Evolutionary conservation across 2,329 filamentous ascomycete genomes (phyloP).

Genomic region (Fusarium algeriense): DNA sequence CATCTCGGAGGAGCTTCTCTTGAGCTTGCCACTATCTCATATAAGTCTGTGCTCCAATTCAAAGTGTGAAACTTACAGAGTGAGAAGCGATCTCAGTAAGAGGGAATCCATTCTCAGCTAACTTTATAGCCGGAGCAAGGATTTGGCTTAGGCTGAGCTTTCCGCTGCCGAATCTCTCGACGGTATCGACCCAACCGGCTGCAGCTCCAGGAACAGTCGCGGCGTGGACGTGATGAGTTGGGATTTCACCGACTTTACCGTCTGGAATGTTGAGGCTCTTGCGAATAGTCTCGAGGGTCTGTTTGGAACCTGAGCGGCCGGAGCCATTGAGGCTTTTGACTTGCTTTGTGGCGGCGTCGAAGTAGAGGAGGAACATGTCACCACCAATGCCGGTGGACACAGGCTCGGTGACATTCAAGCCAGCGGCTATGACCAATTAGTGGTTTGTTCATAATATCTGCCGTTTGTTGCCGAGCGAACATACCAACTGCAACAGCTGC

Average conservation of each 20-base stretch:
- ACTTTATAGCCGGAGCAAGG: conserved; percentile 82
- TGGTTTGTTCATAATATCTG: rapidly evolving
- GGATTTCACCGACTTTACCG: conserved; percentile 71
- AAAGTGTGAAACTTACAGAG: conserved; percentile 65
- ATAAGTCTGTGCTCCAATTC: not conserved
- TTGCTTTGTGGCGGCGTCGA: conserved; percentile 83
- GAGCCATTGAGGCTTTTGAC: conserved; percentile 93
- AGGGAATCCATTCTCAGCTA: conserved; percentile 90
- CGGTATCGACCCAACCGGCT: conserved; percentile 91
- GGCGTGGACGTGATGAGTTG: conserved; percentile 80
- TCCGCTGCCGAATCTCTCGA: conserved; percentile 90
- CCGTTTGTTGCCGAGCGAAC: conserved; percentile 37
- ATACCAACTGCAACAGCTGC: conserved; percentile 92
- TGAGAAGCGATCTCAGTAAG: conserved; percentile 82
- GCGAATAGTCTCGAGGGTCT: conserved; percentile 77
- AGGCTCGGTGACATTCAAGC: conserved; percentile 93
- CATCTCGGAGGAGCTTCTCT: conserved; percentile 73
- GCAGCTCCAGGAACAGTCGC: conserved; percentile 91
- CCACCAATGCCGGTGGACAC: conserved; percentile 94
- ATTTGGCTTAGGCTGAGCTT: conserved; percentile 83
- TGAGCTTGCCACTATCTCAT: conserved; percentile 75
- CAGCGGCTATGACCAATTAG: conserved; percentile 72
- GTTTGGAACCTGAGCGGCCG: conserved; percentile 80
- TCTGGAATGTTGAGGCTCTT: conserved; percentile 75
- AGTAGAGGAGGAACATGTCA: conserved; percentile 97